Percentiles rank a stretch among this genome's conserved stretches.
Evolutionary conservation across 2,329 filamentous ascomycete species (phyloP).

Genomic region (Pseudogymnoascus sp.): DNA sequence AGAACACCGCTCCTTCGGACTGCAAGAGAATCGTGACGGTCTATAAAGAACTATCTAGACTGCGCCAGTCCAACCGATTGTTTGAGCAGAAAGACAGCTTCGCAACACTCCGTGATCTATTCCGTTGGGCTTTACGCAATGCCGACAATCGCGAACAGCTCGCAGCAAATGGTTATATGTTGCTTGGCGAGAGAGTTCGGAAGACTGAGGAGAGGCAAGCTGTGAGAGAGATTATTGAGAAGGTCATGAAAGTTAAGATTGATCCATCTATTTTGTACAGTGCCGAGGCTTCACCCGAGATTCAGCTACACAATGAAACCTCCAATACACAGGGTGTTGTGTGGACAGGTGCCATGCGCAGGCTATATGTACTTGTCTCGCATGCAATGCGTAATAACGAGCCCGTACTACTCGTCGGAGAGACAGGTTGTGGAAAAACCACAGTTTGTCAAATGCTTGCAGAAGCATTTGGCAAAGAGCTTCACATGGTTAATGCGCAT

Average conservation of each 20-base stretch:
- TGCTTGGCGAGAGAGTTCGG: conserved; percentile 89
- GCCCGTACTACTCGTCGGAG: conserved; percentile 87
- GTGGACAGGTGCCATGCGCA: conserved; percentile 92
- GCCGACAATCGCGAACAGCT: conserved; percentile 84
- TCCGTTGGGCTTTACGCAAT: conserved; percentile 83
- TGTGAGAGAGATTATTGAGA: conserved; percentile 83
- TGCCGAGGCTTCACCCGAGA: conserved; percentile 47
- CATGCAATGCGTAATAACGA: conserved; percentile 84
- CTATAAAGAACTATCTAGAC: conserved; percentile 82
- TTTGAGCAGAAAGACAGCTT: conserved; percentile 98
- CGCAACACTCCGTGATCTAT: conserved; percentile 89
- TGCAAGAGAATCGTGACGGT: conserved; percentile 86
- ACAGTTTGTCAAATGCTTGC: conserved; percentile 91
- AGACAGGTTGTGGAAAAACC: conserved; percentile 97
- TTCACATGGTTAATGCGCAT: conserved; percentile 93
- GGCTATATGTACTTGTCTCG: conserved; percentile 83
- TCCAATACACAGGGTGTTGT: conserved; percentile 62
- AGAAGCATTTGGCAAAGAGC: conserved; percentile 64
- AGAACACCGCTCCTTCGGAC: conserved; percentile 82
- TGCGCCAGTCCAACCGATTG: conserved; percentile 81
- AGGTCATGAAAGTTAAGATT: conserved; percentile 79
- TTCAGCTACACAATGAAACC: conserved; percentile 40
- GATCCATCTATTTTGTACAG: conserved; percentile 69
- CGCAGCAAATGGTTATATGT: conserved; percentile 89
- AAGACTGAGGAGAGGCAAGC: conserved; percentile 77